phyloP scores from a whole-genome alignment of 129 eudicot genomes.

The Flaveria linearis region DNA sequence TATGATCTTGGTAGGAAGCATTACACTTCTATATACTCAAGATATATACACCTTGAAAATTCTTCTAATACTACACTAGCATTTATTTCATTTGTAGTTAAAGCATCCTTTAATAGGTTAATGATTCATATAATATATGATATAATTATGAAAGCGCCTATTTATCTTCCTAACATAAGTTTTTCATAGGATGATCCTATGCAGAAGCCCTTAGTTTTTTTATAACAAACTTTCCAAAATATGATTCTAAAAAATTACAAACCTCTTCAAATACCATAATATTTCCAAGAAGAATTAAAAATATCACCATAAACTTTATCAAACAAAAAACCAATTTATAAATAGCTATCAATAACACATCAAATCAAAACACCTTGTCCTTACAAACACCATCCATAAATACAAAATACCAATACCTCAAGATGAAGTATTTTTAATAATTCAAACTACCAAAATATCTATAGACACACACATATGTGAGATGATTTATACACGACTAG shows the following conservation, averaged over 20 bases:
- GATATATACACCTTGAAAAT: neutral
- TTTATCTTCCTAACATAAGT: neutral
- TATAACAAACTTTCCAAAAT: neutral
- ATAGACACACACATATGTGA: neutral
- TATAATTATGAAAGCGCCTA: too few species aligned
- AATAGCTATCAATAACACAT: neutral
- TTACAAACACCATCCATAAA: slow-evolving; percentile 10
- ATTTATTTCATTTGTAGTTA: neutral
- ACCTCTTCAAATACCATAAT: neutral
- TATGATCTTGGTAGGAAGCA: too few species aligned
- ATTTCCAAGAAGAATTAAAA: neutral
- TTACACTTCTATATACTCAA: neutral
- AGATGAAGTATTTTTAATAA: slow-evolving; percentile 55
- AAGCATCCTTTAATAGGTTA: neutral
- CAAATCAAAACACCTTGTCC: neutral
- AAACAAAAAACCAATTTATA: neutral
- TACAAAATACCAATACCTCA: slow-evolving; percentile 43
- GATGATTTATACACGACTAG: too few species aligned
- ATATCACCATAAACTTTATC: neutral
- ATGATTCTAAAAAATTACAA: neutral
- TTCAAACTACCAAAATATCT: neutral
- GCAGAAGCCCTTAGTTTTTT: neutral
- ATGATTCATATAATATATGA: neutral
- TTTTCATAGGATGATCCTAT: neutral
- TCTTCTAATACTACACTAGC: neutral